Conservation (phyloP, 345 rosid species). For the Theobroma cacao region DNA sequence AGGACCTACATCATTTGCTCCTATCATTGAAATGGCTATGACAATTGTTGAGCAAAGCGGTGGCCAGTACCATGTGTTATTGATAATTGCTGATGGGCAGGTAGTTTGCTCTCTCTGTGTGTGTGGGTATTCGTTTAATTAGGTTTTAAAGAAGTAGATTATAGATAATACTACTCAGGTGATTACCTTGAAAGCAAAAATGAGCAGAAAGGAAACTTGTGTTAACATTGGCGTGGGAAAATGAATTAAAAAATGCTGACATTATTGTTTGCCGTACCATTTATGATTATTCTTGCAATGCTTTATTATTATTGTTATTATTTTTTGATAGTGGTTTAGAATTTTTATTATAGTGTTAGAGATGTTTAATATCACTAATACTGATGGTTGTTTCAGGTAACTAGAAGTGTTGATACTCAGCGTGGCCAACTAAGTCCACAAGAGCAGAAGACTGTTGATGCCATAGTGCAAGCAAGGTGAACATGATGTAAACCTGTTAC, state of each 20-base stretch:
- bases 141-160: too few relatives aligned
- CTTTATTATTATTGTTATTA: neutral
- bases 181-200: slow-evolving; percentile 2
- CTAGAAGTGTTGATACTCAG: slow-evolving; percentile 80
- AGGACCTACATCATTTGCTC: slow-evolving; percentile 99
- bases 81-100: slow-evolving; percentile 99
- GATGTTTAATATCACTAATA: neutral
- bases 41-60: slow-evolving; percentile 86
- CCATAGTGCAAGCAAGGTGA: slow-evolving; percentile 93
- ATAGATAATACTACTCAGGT: too few relatives aligned
- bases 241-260: neutral
- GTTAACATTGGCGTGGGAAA: neutral
- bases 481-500: neutral
- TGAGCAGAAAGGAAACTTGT: neutral
- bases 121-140: neutral
- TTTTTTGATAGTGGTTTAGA: neutral
- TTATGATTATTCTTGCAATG: neutral
- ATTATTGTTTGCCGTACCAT: neutral
- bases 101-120: slow-evolving; percentile 28
- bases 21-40: slow-evolving; percentile 89
- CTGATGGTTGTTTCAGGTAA: slow-evolving; percentile 54
- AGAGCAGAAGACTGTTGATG: slow-evolving; percentile 88
- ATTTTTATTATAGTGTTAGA: neutral
- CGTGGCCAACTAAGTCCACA: slow-evolving; percentile 81
- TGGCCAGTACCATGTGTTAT: slow-evolving; percentile 90